Percentiles rank a stretch among this genome's conserved stretches.
Conservation (phyloP, 306 rosid genomes). For the Casuarina equisetifolia region DNA sequence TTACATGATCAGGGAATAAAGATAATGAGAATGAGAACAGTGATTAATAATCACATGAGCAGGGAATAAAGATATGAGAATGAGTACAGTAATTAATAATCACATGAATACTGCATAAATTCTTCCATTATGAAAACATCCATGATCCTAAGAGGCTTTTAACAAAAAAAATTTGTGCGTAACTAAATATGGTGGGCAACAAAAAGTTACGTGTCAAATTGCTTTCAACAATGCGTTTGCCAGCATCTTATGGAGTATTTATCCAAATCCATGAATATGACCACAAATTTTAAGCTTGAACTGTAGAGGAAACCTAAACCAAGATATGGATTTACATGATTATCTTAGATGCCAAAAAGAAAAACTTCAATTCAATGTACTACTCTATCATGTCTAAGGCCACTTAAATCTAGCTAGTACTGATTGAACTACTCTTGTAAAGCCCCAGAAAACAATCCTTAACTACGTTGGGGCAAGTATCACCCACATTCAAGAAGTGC, state of each 20-base stretch:
- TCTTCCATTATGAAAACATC: constrained; percentile 3
- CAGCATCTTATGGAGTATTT: neutral
- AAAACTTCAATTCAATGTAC: neutral
- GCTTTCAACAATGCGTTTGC: neutral
- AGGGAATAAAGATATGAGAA: constrained; percentile 15
- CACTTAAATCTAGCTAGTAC: neutral
- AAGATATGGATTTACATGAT: neutral
- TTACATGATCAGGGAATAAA: neutral
- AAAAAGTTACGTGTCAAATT: constrained; percentile 7
- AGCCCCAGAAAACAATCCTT: neutral
- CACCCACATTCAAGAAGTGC: neutral
- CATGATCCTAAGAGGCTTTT: constrained; percentile 8
- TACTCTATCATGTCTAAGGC: neutral
- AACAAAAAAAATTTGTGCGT: constrained; percentile 4
- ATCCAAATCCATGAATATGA: neutral
- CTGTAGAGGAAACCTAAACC: neutral
- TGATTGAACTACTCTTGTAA: neutral
- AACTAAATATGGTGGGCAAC: constrained; percentile 10
- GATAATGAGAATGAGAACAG: constrained; percentile 27
- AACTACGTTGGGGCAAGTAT: neutral
- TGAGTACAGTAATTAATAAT: constrained; percentile 14
- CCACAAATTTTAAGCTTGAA: neutral
- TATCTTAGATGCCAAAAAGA: neutral
- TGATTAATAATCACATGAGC: too few species aligned
- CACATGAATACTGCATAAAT: constrained; percentile 3